Evolutionary conservation across 768 basidiomycete genomes (phyloP).

Genomic region (Filobasidium floriforme): DNA sequence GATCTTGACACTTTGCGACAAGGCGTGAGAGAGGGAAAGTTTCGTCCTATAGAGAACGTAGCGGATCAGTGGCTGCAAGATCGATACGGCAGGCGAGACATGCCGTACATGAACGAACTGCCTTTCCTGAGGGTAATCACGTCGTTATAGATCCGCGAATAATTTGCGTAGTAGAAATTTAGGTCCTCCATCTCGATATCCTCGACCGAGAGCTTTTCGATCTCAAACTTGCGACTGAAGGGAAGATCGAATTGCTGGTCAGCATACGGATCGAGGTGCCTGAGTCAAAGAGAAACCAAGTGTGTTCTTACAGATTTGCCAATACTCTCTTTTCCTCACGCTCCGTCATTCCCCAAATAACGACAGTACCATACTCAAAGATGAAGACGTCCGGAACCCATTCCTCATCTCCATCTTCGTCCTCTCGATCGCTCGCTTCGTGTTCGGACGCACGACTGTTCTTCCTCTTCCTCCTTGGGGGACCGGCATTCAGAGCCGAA

Average conservation of each 20-base stretch:
- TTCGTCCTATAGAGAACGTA: slow-evolving; percentile 64
- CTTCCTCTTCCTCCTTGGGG: slow-evolving; percentile 48
- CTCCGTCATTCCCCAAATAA: slow-evolving; percentile 97
- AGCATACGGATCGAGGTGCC: neutral
- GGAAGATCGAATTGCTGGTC: slow-evolving; percentile 9
- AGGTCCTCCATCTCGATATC: slow-evolving; percentile 93
- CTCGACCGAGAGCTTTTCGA: slow-evolving; percentile 75
- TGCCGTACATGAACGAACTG: slow-evolving; percentile 81
- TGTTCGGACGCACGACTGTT: slow-evolving; percentile 22
- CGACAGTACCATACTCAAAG: slow-evolving; percentile 88
- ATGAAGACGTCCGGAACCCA: slow-evolving; percentile 68
- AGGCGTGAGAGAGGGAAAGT: slow-evolving; percentile 83
- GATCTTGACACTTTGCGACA: slow-evolving; percentile 95
- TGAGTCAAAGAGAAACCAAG: neutral
- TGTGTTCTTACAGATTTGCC: slow-evolving; percentile 66
- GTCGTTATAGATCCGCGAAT: slow-evolving; percentile 98
- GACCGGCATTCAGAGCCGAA: slow-evolving; percentile 12
- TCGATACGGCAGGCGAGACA: neutral
- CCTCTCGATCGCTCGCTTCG: slow-evolving; percentile 29
- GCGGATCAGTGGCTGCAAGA: no score
- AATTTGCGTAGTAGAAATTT: slow-evolving; percentile 94
- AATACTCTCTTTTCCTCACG: slow-evolving; percentile 82
- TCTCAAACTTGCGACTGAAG: slow-evolving; percentile 80
- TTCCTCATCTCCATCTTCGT: slow-evolving; percentile 42
- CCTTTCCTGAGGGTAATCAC: slow-evolving; percentile 87